Evolutionary conservation across 768 basidiomycete species (phyloP).

Genomic region (Boletus edulis): DNA sequence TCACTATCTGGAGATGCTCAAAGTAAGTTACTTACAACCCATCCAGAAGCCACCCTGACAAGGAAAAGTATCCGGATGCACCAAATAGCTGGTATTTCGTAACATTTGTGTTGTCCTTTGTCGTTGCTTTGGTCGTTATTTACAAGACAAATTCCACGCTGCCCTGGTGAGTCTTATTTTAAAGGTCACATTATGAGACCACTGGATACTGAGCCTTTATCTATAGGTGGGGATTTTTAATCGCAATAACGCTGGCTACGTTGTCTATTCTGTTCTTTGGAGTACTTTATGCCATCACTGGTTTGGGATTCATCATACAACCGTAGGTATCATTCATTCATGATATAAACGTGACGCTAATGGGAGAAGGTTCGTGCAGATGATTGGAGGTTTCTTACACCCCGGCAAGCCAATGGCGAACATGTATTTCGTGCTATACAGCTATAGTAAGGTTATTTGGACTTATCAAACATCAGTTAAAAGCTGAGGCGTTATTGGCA

Average conservation of each 20-base stretch:
- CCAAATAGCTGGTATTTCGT: conserved; percentile 35
- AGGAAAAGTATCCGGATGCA: conserved; percentile 33
- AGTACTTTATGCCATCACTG: conserved; percentile 53
- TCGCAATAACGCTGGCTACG: conserved; percentile 48
- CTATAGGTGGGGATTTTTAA: conserved; percentile 45
- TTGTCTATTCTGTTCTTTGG: conserved; percentile 55
- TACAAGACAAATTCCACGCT: conserved; percentile 53
- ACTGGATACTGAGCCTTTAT: background rate
- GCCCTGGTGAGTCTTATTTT: conserved; percentile 40
- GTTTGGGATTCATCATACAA: conserved; percentile 22
- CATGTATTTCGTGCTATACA: conserved; percentile 43
- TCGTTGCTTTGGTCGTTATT: conserved; percentile 53
- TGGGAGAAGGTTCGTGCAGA: conserved; percentile 31
- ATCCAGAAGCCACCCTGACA: conserved; percentile 9
- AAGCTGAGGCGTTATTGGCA: conserved; percentile 30
- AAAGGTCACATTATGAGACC: background rate
- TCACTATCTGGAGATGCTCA: conserved; percentile 51
- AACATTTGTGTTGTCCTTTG: conserved; percentile 29
- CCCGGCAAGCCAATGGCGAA: conserved; percentile 43
- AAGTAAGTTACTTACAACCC: conserved; percentile 24
- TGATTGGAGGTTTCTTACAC: conserved; percentile 37
- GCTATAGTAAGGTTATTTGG: conserved; percentile 38
- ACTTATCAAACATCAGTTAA: conserved; percentile 39
- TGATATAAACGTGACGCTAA: background rate
- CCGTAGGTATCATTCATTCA: conserved; percentile 17